Percentiles rank a stretch among this genome's conserved stretches.
phyloP scores from a whole-genome alignment of 306 rosid species.

The Trifolium subterraneum region DNA sequence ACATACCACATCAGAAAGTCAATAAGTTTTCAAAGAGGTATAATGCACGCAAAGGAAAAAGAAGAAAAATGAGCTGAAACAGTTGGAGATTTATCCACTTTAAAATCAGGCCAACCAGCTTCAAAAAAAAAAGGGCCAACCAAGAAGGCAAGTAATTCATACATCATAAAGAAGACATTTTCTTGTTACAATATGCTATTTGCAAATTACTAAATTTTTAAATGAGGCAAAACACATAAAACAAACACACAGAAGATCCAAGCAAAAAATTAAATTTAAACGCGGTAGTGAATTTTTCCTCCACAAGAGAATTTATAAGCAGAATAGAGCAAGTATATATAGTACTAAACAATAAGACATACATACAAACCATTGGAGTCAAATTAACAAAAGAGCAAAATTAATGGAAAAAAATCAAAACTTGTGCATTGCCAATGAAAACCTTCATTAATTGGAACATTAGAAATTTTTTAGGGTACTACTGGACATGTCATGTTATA shows the following conservation, averaged over 20 bases:
- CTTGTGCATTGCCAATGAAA: background rate
- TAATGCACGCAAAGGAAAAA: conserved; percentile 8
- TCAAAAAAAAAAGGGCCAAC: too few species aligned
- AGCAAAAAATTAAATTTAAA: conserved; percentile 16
- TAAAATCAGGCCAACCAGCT: background rate
- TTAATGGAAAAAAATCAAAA: background rate
- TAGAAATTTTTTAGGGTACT: background rate
- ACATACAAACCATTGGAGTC: background rate
- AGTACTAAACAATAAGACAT: conserved; percentile 5
- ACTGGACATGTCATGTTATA: conserved; percentile 7
- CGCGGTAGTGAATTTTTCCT: background rate
- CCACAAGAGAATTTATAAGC: background rate
- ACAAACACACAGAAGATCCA: background rate
- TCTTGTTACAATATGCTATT: background rate
- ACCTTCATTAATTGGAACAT: background rate
- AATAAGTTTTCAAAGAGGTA: conserved; percentile 12
- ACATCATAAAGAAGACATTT: background rate
- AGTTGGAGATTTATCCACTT: conserved; percentile 3
- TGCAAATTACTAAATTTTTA: conserved; percentile 13
- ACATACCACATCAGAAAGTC: conserved; percentile 12
- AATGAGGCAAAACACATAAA: background rate
- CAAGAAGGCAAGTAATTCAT: background rate
- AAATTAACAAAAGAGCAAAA: background rate
- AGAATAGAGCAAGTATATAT: background rate
- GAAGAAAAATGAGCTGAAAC: background rate